Conservation (phyloP, 139 green algal genomes). For the Tetratostichococcus sp. region DNA sequence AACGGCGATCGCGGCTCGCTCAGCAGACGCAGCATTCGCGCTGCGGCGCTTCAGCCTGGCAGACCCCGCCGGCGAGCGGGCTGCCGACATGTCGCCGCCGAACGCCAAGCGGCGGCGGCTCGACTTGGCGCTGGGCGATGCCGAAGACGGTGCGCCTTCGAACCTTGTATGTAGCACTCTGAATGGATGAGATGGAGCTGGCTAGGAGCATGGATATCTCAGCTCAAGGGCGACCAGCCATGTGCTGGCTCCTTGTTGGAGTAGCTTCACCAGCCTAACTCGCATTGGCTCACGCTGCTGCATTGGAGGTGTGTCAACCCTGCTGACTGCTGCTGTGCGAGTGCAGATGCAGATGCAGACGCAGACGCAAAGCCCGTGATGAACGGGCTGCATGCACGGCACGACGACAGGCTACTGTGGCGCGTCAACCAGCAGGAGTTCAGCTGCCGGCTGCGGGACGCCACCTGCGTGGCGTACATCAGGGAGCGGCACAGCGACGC, state of each 20-base stretch:
- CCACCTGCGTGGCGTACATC: slow-evolving; percentile 10
- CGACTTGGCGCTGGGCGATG: not conserved
- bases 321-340: no score
- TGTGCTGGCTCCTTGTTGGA: no score
- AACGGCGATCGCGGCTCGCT: not conserved
- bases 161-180: no score
- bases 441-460: slow-evolving; percentile 4
- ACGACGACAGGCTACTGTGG: slow-evolving; percentile 11
- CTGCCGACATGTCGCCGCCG: no score
- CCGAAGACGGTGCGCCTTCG: not conserved
- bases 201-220: no score
- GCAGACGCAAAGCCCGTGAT: not conserved
- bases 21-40: not conserved
- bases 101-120: not conserved
- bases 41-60: not conserved
- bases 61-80: no score
- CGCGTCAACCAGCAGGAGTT: slow-evolving; percentile 17
- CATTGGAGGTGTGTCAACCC: no score
- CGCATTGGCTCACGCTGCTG: no score
- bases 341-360: no score
- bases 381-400: not conserved
- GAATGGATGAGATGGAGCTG: no score
- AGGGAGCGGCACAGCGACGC: slow-evolving; percentile 1
- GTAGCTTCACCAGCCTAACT: no score
- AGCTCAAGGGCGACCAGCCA: no score